Evolutionary conservation across 306 rosid species (phyloP).

Genomic region (Dicorynia guianensis): DNA sequence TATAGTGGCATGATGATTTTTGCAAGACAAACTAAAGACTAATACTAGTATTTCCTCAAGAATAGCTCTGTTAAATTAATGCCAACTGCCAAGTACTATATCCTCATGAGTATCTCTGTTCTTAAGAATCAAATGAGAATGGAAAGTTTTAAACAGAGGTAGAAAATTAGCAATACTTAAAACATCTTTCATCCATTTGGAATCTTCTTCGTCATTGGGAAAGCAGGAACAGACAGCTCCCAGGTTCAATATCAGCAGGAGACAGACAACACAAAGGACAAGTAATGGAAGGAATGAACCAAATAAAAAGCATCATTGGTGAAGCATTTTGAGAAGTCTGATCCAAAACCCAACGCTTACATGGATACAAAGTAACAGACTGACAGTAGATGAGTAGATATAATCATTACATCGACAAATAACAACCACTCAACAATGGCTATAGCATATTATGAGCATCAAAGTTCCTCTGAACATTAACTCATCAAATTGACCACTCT

Average conservation of each 20-base stretch:
- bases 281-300: background rate
- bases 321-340: background rate
- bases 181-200: background rate
- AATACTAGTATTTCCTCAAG: background rate
- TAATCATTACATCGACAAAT: background rate
- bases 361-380: background rate
- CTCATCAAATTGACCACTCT: slow-evolving; percentile 11
- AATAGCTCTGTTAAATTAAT: background rate
- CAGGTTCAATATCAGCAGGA: background rate
- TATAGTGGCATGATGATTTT: background rate
- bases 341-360: background rate
- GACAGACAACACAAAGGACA: background rate
- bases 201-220: background rate
- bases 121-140: background rate
- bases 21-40: background rate
- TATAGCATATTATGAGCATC: background rate
- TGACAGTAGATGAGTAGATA: background rate
- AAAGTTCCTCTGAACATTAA: background rate
- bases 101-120: background rate
- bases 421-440: background rate
- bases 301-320: background rate
- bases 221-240: background rate
- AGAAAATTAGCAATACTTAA: too few relatives aligned
- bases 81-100: background rate
- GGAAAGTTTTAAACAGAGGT: background rate